Conservation (phyloP, 179 eudicot genomes). For the Gypsophila paniculata region DNA sequence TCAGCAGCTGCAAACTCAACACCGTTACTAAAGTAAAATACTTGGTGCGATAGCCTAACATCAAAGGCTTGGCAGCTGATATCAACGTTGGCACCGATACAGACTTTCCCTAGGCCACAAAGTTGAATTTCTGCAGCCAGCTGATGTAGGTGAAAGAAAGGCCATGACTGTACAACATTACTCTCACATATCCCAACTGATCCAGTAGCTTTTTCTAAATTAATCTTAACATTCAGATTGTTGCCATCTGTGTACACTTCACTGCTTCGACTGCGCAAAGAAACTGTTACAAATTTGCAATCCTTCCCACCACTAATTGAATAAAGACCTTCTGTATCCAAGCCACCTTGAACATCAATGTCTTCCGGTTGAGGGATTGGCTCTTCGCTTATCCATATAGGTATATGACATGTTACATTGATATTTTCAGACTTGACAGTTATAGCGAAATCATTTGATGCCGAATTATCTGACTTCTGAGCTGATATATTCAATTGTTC, state of each 20-base stretch:
- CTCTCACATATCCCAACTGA: conserved; percentile 40
- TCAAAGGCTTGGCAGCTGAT: conserved; percentile 57
- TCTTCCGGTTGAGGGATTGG: conserved; percentile 26
- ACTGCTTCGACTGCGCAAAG: conserved; percentile 45
- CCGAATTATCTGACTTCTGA: conserved; percentile 29
- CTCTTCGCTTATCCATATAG: conserved; percentile 48
- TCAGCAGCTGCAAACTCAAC: conserved; percentile 43
- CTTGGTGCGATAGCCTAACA: conserved; percentile 73
- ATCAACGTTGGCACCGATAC: conserved; percentile 28
- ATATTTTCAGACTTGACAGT: conserved; percentile 47
- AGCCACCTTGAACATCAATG: conserved; percentile 26
- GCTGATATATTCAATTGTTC: conserved; percentile 24
- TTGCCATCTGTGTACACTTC: conserved; percentile 41
- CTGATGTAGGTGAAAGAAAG: conserved; percentile 61
- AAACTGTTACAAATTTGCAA: conserved; percentile 42
- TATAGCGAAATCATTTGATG: conserved; percentile 24
- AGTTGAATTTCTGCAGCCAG: conserved; percentile 48
- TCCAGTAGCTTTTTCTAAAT: conserved; percentile 52
- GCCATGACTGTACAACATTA: conserved; percentile 47
- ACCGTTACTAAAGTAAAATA: conserved; percentile 52
- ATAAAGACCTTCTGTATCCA: conserved; percentile 24
- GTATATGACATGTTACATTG: conserved; percentile 53
- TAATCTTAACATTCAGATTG: conserved; percentile 35
- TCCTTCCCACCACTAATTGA: conserved; percentile 32
- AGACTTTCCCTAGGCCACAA: conserved; percentile 27